Percentiles rank a stretch among this genome's conserved stretches.
Evolutionary conservation across 1,139 yeast genomes (phyloP).

Genomic region (Geotrichum siamense): DNA sequence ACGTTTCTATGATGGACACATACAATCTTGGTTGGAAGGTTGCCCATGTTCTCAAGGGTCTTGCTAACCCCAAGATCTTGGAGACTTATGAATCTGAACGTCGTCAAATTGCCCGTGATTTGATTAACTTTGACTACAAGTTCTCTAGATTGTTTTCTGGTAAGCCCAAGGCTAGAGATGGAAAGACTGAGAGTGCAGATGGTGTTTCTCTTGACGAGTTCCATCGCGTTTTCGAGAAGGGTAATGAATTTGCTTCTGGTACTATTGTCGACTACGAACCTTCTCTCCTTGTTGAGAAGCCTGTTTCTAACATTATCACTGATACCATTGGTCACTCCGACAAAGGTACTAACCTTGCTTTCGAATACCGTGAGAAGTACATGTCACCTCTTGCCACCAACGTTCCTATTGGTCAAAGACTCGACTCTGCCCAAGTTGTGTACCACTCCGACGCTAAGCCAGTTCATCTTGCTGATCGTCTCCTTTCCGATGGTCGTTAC

Average conservation of each 20-base stretch:
- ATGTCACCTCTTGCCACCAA: conserved; percentile 26
- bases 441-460: conserved; percentile 32
- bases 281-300: conserved; percentile 24
- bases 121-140: conserved; percentile 35
- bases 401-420: conserved; percentile 32
- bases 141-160: conserved; percentile 35
- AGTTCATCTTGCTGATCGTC: conserved; percentile 28
- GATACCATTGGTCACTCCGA: conserved; percentile 5
- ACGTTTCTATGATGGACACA: conserved; percentile 35
- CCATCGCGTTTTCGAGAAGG: conserved; percentile 30
- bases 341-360: conserved; percentile 5
- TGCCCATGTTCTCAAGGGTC: conserved; percentile 34
- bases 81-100: conserved; percentile 35
- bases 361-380: conserved; percentile 8
- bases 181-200: conserved; percentile 25
- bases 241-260: conserved; percentile 36
- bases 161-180: conserved; percentile 22
- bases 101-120: conserved; percentile 33
- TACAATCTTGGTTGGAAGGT: conserved; percentile 38
- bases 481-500: conserved; percentile 32
- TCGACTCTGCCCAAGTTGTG: conserved; percentile 27
- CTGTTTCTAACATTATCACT: conserved; percentile 10
- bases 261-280: conserved; percentile 32
- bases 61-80: conserved; percentile 28
- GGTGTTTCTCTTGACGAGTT: conserved; percentile 35